These are phyloP conservation scores for Leccinum fallax DNA, from an alignment of 1,284 basidiomycete genomes.

Conservation along the genomic window DNA sequence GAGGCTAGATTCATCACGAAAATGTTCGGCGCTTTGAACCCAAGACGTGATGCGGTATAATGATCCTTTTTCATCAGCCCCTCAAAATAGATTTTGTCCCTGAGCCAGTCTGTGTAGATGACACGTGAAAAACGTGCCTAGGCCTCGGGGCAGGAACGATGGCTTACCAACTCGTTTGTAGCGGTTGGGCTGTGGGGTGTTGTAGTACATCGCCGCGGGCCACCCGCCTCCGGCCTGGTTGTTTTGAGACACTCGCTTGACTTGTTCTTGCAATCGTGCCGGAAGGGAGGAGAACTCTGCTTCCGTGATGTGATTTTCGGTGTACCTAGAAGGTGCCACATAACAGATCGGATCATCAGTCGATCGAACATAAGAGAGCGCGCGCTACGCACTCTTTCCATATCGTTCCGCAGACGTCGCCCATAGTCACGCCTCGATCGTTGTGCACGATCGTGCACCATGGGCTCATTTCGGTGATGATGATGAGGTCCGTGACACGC, in stretches of 20 bases:
- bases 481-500: conserved; percentile 68
- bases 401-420: conserved; percentile 64
- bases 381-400: conserved; percentile 65
- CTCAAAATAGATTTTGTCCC: conserved; percentile 71
- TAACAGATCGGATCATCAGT: conserved; percentile 11
- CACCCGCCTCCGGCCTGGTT: conserved; percentile 41
- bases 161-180: conserved; percentile 61
- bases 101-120: conserved; percentile 63
- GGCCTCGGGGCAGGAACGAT: background rate
- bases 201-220: conserved; percentile 46
- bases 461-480: conserved; percentile 71
- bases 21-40: conserved; percentile 75
- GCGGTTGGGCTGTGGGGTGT: conserved; percentile 46
- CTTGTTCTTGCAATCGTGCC: conserved; percentile 64
- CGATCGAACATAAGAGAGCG: conserved; percentile 3
- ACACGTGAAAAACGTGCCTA: conserved; percentile 4
- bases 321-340: conserved; percentile 50
- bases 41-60: conserved; percentile 61
- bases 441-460: conserved; percentile 82
- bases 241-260: conserved; percentile 58
- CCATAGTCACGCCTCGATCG: conserved; percentile 69
- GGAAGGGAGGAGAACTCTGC: conserved; percentile 62
- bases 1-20: conserved; percentile 58
- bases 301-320: conserved; percentile 66
- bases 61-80: conserved; percentile 58